A percentile compares a stretch with the other conserved stretches of the same genome.
phyloP scores from a whole-genome alignment of 768 basidiomycete genomes.

The Lactarius sanguifluus region DNA sequence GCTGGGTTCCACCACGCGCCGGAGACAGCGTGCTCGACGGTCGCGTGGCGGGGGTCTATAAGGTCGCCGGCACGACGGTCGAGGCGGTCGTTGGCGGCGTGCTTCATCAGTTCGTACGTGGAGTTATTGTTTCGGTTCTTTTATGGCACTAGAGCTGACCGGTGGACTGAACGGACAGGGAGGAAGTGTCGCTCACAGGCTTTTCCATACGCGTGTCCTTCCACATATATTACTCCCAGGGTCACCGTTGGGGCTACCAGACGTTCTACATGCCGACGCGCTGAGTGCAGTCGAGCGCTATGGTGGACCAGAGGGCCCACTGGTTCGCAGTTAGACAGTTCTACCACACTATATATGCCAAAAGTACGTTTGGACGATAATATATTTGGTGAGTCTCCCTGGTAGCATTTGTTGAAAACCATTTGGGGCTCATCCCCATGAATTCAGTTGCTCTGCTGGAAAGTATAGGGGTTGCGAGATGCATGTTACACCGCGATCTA shows the following conservation, averaged over 20 bases:
- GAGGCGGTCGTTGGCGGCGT: slow-evolving; percentile 75
- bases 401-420: not conserved
- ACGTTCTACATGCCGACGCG: slow-evolving; percentile 51
- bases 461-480: not conserved
- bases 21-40: slow-evolving; percentile 35
- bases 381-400: slow-evolving; percentile 10
- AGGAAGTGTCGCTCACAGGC: slow-evolving; percentile 40
- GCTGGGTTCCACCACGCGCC: slow-evolving; percentile 47
- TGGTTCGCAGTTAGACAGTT: slow-evolving; percentile 18
- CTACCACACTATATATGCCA: slow-evolving; percentile 10
- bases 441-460: not conserved
- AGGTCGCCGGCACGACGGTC: slow-evolving; percentile 75
- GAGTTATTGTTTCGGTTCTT: not conserved
- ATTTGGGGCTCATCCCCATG: not conserved
- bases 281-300: slow-evolving; percentile 45
- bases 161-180: slow-evolving; percentile 35
- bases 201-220: slow-evolving; percentile 46
- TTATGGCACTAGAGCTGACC: slow-evolving; percentile 2
- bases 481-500: not conserved
- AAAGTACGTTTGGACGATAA: slow-evolving; percentile 17
- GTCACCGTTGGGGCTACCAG: slow-evolving; percentile 36
- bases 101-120: slow-evolving; percentile 75
- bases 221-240: slow-evolving; percentile 39
- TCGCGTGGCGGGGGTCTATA: slow-evolving; percentile 65
- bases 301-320: slow-evolving; percentile 43